Conservation (phyloP, 1,139 yeast species). For the Barnettozyma hawaiiensis region DNA sequence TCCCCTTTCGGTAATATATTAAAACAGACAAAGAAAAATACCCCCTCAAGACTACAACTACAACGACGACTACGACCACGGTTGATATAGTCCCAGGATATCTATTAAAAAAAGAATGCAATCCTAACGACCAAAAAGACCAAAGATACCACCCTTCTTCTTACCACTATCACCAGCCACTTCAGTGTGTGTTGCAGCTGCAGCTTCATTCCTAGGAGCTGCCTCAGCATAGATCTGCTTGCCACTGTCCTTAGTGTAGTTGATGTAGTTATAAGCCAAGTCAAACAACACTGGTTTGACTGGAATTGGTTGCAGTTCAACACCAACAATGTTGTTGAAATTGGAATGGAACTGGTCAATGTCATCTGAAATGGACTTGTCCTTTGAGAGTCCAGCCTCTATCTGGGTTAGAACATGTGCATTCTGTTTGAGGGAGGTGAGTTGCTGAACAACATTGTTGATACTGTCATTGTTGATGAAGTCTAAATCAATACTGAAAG, state of each 20-base stretch:
- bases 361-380: conserved; percentile 16
- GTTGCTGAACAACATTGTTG: conserved; percentile 27
- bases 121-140: conserved; percentile 37
- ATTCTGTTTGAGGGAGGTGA: conserved; percentile 33
- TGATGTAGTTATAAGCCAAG: conserved; percentile 76
- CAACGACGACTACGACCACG: too few species aligned
- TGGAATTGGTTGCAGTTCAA: conserved; percentile 44
- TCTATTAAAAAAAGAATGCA: too few species aligned
- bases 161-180: conserved; percentile 10
- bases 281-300: conserved; percentile 89
- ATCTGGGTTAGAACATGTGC: conserved; percentile 51
- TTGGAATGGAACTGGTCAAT: conserved; percentile 10
- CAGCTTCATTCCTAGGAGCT: background rate
- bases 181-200: too few species aligned
- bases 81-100: background rate
- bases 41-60: too few species aligned
- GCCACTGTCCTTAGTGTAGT: conserved; percentile 32
- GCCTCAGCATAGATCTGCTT: background rate
- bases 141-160: conserved; percentile 44
- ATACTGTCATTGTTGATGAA: conserved; percentile 34
- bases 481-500: conserved; percentile 24
- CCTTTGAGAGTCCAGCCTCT: conserved; percentile 26
- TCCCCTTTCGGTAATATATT: background rate
- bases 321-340: conserved; percentile 15
- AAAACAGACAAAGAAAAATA: too few species aligned